phyloP scores from a whole-genome alignment of 495 filamentous ascomycete genomes.

The Penicillium argentinense region DNA sequence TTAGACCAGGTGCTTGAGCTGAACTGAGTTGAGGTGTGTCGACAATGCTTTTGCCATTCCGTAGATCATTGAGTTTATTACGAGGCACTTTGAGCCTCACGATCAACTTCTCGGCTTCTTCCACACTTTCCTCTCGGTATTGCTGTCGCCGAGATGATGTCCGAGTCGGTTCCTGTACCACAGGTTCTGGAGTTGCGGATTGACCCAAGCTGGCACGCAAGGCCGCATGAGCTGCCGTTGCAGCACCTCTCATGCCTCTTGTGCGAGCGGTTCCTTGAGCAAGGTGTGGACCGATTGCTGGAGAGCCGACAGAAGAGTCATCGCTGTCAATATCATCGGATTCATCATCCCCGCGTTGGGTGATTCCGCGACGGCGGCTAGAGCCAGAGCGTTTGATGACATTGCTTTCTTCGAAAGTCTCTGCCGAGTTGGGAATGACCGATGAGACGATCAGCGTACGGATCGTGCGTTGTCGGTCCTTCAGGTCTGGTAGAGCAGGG shows the following conservation, averaged over 20 bases:
- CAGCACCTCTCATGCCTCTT: constrained; percentile 82
- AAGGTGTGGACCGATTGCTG: constrained; percentile 66
- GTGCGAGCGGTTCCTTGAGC: constrained; percentile 78
- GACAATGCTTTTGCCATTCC: constrained; percentile 23
- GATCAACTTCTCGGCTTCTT: constrained; percentile 60
- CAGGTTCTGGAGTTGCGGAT: constrained; percentile 84
- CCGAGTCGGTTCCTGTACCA: constrained; percentile 63
- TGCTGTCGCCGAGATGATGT: constrained; percentile 62
- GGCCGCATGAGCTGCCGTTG: constrained; percentile 73
- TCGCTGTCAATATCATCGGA: constrained; percentile 88
- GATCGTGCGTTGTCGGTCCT: constrained; percentile 89
- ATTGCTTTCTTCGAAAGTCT: constrained; percentile 77
- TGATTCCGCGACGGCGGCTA: constrained; percentile 44
- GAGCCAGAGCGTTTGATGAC: constrained; percentile 76
- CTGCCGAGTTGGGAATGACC: constrained; percentile 82
- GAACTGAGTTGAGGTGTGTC: constrained; percentile 24
- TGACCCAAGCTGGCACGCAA: constrained; percentile 74
- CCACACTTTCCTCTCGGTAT: constrained; percentile 70
- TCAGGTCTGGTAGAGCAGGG: constrained; percentile 91
- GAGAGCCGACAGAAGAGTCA: constrained; percentile 83
- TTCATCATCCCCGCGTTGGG: constrained; percentile 66
- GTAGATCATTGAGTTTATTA: constrained; percentile 38
- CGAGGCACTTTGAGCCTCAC: constrained; percentile 72
- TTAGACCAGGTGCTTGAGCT: constrained; percentile 44
- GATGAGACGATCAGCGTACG: constrained; percentile 87